Conservation (phyloP, 225 moss, liverwort and hornwort species). For the Anthoceros angustus region DNA sequence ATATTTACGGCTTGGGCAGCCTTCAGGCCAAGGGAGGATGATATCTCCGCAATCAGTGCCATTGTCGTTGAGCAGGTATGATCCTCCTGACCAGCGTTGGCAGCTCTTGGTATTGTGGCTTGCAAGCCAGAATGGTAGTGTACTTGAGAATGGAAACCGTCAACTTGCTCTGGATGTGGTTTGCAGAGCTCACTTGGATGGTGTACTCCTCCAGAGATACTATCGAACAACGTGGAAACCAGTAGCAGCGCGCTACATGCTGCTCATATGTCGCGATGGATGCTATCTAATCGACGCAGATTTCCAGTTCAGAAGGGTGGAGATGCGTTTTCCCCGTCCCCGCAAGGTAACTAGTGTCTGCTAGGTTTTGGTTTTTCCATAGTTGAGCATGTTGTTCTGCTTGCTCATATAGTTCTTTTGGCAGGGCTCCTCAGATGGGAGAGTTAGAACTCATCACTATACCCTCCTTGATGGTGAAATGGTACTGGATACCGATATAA, state of each 20-base stretch:
- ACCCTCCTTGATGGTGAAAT: slow-evolving; percentile 98
- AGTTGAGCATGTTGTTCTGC: background rate
- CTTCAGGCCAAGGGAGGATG: slow-evolving; percentile 11
- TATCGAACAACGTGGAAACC: slow-evolving; percentile 98
- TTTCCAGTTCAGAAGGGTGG: slow-evolving; percentile 82
- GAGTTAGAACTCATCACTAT: slow-evolving; percentile 57
- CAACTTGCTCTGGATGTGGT: background rate
- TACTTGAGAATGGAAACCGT: background rate
- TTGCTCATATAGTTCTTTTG: background rate
- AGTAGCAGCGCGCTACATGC: slow-evolving; percentile 95
- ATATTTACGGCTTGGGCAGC: slow-evolving; percentile 3
- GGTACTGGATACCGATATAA: slow-evolving; percentile 74
- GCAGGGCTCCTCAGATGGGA: background rate
- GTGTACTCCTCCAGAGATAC: slow-evolving; percentile 27
- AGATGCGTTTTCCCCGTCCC: slow-evolving; percentile 81
- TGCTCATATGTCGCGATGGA: slow-evolving; percentile 71
- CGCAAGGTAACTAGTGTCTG: slow-evolving; percentile 24
- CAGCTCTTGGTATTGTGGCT: background rate
- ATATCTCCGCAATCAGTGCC: slow-evolving; percentile 93
- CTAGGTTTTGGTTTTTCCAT: background rate
- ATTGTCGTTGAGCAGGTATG: slow-evolving; percentile 77
- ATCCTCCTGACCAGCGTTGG: background rate
- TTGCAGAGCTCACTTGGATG: slow-evolving; percentile 1
- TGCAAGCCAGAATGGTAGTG: background rate
- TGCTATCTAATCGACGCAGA: slow-evolving; percentile 86